Evolutionary conservation across 2,329 filamentous ascomycete genomes (phyloP), one percentile per base, ranked within the genome.

Genomic region (Cytospora mali): DNA sequence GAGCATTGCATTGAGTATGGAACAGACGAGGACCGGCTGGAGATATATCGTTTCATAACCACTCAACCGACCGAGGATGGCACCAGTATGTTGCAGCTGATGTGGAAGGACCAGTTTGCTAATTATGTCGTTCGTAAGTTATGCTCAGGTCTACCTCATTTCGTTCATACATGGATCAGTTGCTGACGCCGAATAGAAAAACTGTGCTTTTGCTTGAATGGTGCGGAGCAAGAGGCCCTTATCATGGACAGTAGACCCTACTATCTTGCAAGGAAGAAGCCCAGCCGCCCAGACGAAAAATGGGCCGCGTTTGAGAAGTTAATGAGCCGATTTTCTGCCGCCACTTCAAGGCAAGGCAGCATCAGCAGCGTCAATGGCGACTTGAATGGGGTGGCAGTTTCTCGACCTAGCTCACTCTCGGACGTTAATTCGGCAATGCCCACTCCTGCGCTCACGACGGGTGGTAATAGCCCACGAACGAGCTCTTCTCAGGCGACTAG

Each of bases 71-170:
- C 84, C 9, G 64, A 63, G 28, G 85, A 90, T 50, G 90, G 90
- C 14, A 86, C 87, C 61, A 88, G 81, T 61, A 85, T 88, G n/a
- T 78, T 98, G 42, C 83, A 89, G 66, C 81, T 84, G 25, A 82
- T 97, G 76, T 93, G 97, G 83, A 91, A 89, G 67, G 94, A 99
- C 73, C 90, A 92, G 67, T 98, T 89, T 74, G 95, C 92, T 64
- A 99, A 99, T 75, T 99, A 98, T 73, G 94, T 98, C 6, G 90
- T 98, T 66, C 94, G 93, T 96, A 86, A 87, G 92, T 87, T 28
- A 52, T 11, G 21, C 10, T 31, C n/a, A 39, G 25, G 21, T 11
- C 11, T 14, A 16, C 27, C 23, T 16, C 21, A n/a, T 25, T 13
- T 50, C 55, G 14, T 31, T 35, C 21, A 6, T 9, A 3, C 1